Evolutionary conservation across 2,329 filamentous ascomycete genomes (phyloP).

Genomic region (Aspergillus proliferans): DNA sequence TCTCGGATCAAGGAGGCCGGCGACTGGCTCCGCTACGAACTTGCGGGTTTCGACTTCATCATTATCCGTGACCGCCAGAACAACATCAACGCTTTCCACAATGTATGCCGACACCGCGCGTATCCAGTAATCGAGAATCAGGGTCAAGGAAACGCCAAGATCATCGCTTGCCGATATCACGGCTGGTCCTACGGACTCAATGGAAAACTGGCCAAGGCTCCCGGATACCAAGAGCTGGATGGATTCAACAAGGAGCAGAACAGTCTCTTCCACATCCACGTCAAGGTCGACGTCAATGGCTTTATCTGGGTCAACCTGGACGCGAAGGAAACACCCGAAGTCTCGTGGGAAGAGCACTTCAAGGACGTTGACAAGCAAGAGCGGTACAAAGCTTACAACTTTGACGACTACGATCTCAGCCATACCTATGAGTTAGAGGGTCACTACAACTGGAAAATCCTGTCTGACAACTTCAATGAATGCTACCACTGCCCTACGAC

Average conservation of each 20-base stretch:
- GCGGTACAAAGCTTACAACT: conserved; percentile 43
- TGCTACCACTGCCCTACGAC: conserved; percentile 59
- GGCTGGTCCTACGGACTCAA: conserved; percentile 3
- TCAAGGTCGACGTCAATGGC: conserved; percentile 46
- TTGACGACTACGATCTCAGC: conserved; percentile 49
- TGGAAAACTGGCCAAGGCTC: conserved; percentile 1
- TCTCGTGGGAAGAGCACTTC: conserved; percentile 49
- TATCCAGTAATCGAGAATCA: conserved; percentile 2
- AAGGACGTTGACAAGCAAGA: conserved; percentile 42
- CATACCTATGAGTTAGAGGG: conserved; percentile 53
- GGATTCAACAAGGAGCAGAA: conserved; percentile 36
- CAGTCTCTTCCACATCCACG: conserved; percentile 47
- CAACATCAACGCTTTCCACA: conserved; percentile 52
- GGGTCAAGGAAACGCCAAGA: not conserved
- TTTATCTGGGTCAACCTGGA: conserved; percentile 56
- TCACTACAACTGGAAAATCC: conserved; percentile 55
- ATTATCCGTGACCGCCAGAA: conserved; percentile 43
- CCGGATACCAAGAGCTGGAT: conserved; percentile 1
- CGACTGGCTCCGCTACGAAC: conserved; percentile 48
- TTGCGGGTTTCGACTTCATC: conserved; percentile 51
- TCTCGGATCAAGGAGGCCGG: conserved; percentile 34
- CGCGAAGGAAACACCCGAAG: conserved; percentile 2
- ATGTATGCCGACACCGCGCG: conserved; percentile 35
- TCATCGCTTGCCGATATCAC: conserved; percentile 1
- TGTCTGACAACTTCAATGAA: conserved; percentile 59